These are phyloP conservation scores for Polytrichum commune DNA, from an alignment of 225 moss, liverwort and hornwort genomes.

Conservation along the genomic window DNA sequence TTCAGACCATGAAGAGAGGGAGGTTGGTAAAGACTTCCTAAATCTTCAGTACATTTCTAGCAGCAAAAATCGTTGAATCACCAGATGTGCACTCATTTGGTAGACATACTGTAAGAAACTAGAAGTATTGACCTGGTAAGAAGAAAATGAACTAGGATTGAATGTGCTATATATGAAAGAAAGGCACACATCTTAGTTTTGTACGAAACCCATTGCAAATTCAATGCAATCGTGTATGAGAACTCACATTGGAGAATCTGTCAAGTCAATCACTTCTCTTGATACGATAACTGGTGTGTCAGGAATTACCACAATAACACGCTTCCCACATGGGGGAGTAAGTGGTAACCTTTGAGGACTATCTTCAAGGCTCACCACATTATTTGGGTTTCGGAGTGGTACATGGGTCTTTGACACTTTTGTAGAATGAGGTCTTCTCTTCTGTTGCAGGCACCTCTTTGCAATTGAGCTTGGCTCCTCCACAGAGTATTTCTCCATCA, in stretches of 20 bases:
- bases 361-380: constrained; percentile 12
- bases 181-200: not conserved
- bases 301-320: constrained; percentile 53
- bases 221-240: not conserved
- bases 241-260: constrained; percentile 39
- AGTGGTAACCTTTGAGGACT: constrained; percentile 14
- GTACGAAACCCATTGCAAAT: not conserved
- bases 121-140: not conserved
- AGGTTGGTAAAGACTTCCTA: no score
- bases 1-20: no score
- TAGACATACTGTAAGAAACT: not conserved
- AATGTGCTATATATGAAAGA: not conserved
- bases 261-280: constrained; percentile 63
- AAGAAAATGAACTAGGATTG: not conserved
- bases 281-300: constrained; percentile 40
- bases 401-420: constrained; percentile 14
- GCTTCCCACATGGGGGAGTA: constrained; percentile 35
- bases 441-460: constrained; percentile 48
- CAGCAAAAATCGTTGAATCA: not conserved
- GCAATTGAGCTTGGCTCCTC: constrained; percentile 50
- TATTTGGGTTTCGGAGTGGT: constrained; percentile 11
- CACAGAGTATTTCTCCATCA: constrained; percentile 45
- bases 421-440: constrained; percentile 9
- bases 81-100: not conserved
- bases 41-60: not conserved